Evolutionary conservation across 148 eudicot species (phyloP).

Genomic region (Rhododendron vialii): DNA sequence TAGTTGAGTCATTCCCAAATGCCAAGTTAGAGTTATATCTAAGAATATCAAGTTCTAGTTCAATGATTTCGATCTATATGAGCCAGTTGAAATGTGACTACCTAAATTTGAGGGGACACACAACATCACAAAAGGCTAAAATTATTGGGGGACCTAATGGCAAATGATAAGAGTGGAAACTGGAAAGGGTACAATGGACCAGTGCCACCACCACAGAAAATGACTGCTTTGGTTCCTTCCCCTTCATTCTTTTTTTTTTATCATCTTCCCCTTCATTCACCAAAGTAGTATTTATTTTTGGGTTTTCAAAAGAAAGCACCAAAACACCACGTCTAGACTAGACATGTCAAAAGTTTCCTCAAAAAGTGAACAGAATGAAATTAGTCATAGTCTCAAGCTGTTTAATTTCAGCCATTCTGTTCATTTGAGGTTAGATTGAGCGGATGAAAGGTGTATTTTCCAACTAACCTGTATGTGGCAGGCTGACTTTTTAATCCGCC

Average conservation of each 20-base stretch:
- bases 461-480: too few relatives aligned
- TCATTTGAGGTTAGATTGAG: too few relatives aligned
- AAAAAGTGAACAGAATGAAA: too few relatives aligned
- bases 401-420: too few relatives aligned
- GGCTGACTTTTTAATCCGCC: too few relatives aligned
- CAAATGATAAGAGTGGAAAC: background rate
- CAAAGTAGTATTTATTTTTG: too few relatives aligned
- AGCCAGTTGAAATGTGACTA: background rate
- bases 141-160: background rate
- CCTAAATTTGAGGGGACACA: background rate
- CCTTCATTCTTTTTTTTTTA: background rate
- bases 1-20: background rate
- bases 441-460: too few relatives aligned
- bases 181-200: constrained; percentile 9
- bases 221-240: background rate
- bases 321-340: background rate
- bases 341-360: background rate
- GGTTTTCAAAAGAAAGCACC: too few relatives aligned
- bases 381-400: too few relatives aligned
- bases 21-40: background rate
- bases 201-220: background rate
- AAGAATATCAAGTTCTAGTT: background rate
- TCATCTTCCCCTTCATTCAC: too few relatives aligned
- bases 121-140: background rate
- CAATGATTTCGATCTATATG: background rate